Evolutionary conservation across 441 rosid species (phyloP).

Genomic region (Croton laevigatus): DNA sequence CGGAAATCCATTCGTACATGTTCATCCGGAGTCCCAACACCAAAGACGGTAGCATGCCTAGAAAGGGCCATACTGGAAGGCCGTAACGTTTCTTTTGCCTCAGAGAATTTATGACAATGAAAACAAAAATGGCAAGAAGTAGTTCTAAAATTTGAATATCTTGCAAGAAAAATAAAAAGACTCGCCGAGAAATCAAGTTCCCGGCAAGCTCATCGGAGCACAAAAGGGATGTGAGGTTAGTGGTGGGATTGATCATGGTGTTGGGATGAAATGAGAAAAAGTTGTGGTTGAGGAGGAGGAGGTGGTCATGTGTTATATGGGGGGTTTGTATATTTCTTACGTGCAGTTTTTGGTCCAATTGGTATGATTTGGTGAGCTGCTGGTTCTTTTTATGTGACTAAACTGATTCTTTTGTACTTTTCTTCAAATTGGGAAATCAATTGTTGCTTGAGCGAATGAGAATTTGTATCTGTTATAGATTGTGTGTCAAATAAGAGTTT

Average conservation of each 20-base stretch:
- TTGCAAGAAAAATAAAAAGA: constrained; percentile 41
- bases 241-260: constrained; percentile 44
- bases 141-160: constrained; percentile 68
- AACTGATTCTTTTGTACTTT: constrained; percentile 12
- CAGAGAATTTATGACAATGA: constrained; percentile 54
- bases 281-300: not conserved
- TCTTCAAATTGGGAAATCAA: not conserved
- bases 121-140: constrained; percentile 50
- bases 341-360: constrained; percentile 41
- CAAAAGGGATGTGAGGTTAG: constrained; percentile 34
- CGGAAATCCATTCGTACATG: constrained; percentile 73
- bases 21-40: constrained; percentile 38
- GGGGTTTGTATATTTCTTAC: constrained; percentile 32
- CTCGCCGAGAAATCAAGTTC: constrained; percentile 24
- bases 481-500: constrained; percentile 25
- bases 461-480: not conserved
- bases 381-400: constrained; percentile 11
- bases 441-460: too few relatives aligned
- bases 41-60: constrained; percentile 87
- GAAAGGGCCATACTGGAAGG: constrained; percentile 73
- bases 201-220: constrained; percentile 18
- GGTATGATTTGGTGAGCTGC: constrained; percentile 66
- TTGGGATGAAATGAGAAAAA: constrained; percentile 19
- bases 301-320: constrained; percentile 34
- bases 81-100: constrained; percentile 66